Evolutionary conservation across 192 early-diverging fungal genomes (phyloP).

Genomic region (Podila verticillata): DNA sequence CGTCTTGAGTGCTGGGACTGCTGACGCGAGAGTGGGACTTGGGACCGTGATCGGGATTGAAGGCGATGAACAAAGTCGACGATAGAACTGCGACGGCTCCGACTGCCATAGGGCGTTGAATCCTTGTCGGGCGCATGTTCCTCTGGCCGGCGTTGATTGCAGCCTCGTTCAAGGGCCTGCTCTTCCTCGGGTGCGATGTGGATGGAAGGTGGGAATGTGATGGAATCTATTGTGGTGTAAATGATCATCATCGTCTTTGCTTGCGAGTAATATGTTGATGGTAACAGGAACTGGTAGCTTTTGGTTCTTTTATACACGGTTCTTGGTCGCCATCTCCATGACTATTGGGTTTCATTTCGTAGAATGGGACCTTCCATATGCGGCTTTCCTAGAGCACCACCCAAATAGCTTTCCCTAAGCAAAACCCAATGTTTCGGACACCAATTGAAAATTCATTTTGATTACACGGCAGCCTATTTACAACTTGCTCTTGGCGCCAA

Average conservation of each 20-base stretch:
- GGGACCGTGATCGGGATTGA: constrained; percentile 16
- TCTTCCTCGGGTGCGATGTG: constrained; percentile 4
- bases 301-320: too few relatives aligned
- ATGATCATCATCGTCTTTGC: background rate
- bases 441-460: background rate
- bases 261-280: too few relatives aligned
- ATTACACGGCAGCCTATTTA: constrained; percentile 5
- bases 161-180: constrained; percentile 9
- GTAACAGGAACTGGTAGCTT: too few relatives aligned
- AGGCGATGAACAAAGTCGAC: constrained; percentile 16
- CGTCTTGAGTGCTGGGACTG: background rate
- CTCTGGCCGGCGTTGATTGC: background rate
- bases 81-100: constrained; percentile 22
- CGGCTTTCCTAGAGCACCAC: too few relatives aligned
- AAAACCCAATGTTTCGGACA: background rate
- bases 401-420: too few relatives aligned
- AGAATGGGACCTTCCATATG: too few relatives aligned
- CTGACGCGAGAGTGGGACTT: constrained; percentile 12
- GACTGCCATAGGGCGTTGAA: background rate
- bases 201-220: constrained; percentile 6
- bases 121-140: background rate
- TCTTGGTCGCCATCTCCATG: too few relatives aligned
- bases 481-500: constrained; percentile 28
- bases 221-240: constrained; percentile 7
- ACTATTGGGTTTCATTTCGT: too few relatives aligned